phyloP scores from a whole-genome alignment of 2,329 filamentous ascomycete species.

The Fusarium tuaranense region DNA sequence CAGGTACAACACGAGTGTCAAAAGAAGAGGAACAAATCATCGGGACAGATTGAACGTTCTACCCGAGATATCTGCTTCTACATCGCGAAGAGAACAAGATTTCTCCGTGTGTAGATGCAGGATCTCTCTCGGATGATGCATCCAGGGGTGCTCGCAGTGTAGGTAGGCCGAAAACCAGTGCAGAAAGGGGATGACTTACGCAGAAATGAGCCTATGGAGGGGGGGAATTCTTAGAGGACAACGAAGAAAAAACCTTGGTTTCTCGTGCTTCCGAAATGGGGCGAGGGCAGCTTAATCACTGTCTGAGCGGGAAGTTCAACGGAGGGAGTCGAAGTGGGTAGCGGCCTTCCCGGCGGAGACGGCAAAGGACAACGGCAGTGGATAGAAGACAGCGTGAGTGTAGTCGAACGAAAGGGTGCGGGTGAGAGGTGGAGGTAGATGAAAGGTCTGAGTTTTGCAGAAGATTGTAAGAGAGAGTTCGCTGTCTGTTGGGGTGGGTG shows the following conservation, averaged over 20 bases:
- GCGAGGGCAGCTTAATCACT: conserved; percentile 16
- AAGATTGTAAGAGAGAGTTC: neutral
- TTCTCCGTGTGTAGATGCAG: neutral
- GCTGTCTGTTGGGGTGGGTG: neutral
- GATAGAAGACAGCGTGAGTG: conserved; percentile 5
- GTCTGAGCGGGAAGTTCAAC: conserved; percentile 20
- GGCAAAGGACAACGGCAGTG: conserved; percentile 16
- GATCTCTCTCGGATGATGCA: neutral
- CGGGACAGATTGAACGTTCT: neutral
- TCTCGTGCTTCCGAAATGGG: conserved; percentile 37
- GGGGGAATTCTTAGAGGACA: conserved; percentile 50
- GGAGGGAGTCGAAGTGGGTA: neutral
- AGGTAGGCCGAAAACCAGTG: neutral
- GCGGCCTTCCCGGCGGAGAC: conserved; percentile 12
- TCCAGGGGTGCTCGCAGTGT: neutral
- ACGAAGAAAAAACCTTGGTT: conserved; percentile 50
- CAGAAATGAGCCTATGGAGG: conserved; percentile 41
- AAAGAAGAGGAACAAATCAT: neutral
- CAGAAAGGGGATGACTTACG: conserved; percentile 43
- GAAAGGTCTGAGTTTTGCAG: conserved; percentile 5
- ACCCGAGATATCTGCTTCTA: neutral
- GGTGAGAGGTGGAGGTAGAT: conserved; percentile 16
- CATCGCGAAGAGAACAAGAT: neutral
- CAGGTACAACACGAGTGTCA: neutral
- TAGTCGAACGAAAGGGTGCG: conserved; percentile 17